phyloP scores from a whole-genome alignment of 164 flowering plant genomes.

The Tetrastigma voinierianum region DNA sequence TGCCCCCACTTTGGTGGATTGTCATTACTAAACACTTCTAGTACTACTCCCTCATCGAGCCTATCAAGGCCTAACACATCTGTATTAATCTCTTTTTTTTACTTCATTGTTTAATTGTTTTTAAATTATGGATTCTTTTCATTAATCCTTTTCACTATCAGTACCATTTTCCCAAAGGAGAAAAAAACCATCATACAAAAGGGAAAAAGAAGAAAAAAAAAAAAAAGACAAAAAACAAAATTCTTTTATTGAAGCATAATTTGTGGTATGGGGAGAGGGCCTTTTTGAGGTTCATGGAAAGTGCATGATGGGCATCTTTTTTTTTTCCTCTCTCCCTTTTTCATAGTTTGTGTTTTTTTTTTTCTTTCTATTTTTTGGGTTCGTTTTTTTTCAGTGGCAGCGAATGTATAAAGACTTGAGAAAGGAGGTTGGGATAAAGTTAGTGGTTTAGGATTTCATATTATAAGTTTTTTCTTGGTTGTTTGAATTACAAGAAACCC shows the following conservation, averaged over 20 bases:
- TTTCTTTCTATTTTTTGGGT: slow-evolving; percentile 1
- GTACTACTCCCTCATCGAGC: neutral
- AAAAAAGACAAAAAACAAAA: neutral
- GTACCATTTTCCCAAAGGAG: too few relatives aligned
- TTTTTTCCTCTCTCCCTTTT: neutral
- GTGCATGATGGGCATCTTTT: slow-evolving; percentile 20
- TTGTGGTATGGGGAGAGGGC: neutral
- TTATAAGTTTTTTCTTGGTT: neutral
- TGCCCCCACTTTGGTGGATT: slow-evolving; percentile 49
- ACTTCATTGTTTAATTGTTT: too few relatives aligned
- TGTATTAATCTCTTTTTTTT: too few relatives aligned
- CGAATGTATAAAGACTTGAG: slow-evolving; percentile 16
- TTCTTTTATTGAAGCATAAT: slow-evolving; percentile 3
- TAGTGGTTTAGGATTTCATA: slow-evolving; percentile 30
- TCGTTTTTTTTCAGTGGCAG: slow-evolving; percentile 12
- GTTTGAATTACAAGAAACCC: slow-evolving; percentile 14
- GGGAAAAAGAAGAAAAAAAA: too few relatives aligned
- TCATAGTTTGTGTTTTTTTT: neutral
- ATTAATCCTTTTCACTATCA: too few relatives aligned
- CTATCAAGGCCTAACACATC: neutral
- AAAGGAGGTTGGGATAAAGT: slow-evolving; percentile 9
- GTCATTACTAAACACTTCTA: slow-evolving; percentile 46
- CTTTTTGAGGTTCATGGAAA: slow-evolving; percentile 26
- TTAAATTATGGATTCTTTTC: too few relatives aligned
- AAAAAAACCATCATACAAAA: too few relatives aligned